Evolutionary conservation across 805 yeast genomes (phyloP).

Genomic region (Clavispora santaluciae): DNA sequence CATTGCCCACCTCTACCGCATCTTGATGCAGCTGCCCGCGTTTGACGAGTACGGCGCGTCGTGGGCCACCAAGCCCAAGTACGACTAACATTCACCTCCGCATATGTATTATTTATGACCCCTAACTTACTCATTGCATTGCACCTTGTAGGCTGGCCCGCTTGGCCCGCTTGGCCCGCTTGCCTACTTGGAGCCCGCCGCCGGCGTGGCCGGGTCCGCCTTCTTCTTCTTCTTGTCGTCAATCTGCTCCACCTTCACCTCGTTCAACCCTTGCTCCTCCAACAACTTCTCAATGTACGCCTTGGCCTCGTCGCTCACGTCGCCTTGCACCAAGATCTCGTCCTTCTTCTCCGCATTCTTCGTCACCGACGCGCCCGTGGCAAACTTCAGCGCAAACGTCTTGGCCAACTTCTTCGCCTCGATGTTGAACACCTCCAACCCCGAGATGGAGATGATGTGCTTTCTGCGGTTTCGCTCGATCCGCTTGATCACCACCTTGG

Average conservation of each 20-base stretch:
- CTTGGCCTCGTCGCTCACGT: constrained; percentile 88
- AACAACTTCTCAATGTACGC: constrained; percentile 64
- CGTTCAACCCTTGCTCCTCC: constrained; percentile 75
- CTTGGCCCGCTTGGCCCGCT: no score
- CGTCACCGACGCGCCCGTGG: constrained; percentile 91
- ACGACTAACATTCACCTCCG: constrained; percentile 12
- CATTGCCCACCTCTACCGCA: constrained; percentile 17
- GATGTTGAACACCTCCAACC: constrained; percentile 81
- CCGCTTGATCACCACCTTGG: constrained; percentile 77
- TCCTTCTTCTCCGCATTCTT: constrained; percentile 89
- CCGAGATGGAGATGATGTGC: constrained; percentile 79
- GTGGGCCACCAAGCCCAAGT: constrained; percentile 16
- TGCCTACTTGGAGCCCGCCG: background rate
- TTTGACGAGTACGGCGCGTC: constrained; percentile 16
- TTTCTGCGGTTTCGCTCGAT: constrained; percentile 88
- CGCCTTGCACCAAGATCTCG: constrained; percentile 91
- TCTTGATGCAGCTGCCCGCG: constrained; percentile 11
- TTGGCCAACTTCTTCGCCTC: constrained; percentile 90
- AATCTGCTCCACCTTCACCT: constrained; percentile 83
- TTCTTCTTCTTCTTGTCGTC: constrained; percentile 76
- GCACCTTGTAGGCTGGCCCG: background rate
- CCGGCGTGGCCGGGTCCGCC: constrained; percentile 16
- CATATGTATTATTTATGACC: background rate
- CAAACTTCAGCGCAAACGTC: constrained; percentile 89
- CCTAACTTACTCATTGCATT: background rate